These are phyloP conservation scores for Jamesozyma piceae DNA, from an alignment of 805 yeast genomes.

Conservation along the genomic window DNA sequence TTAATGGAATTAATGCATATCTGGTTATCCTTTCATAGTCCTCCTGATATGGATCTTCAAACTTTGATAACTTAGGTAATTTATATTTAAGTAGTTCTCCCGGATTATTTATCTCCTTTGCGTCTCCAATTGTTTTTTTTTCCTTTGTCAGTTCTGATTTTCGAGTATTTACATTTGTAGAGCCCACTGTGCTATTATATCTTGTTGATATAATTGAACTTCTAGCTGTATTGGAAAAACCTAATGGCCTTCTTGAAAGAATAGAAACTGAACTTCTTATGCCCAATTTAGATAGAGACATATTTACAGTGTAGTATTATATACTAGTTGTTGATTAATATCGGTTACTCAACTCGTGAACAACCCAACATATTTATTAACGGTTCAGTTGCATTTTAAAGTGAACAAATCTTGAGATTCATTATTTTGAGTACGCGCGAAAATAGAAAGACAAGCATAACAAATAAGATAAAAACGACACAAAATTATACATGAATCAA, in stretches of 20 bases:
- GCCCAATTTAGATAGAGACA: background rate
- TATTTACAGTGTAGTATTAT: background rate
- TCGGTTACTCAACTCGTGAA: too few relatives aligned
- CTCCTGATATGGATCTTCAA: constrained; percentile 71
- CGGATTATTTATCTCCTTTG: background rate
- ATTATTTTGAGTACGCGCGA: too few relatives aligned
- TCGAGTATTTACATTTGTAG: background rate
- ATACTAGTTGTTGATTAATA: background rate
- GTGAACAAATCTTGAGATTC: too few relatives aligned
- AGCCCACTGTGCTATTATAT: background rate
- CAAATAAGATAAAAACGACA: background rate
- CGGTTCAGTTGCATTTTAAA: too few relatives aligned
- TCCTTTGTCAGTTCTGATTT: background rate
- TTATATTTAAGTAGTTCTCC: constrained; percentile 28
- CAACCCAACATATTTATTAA: too few relatives aligned
- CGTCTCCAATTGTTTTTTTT: background rate
- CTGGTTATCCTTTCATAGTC: constrained; percentile 55
- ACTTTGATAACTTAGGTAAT: constrained; percentile 44
- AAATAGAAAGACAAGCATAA: background rate
- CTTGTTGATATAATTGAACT: background rate
- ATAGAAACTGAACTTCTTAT: background rate
- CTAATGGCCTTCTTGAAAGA: background rate
- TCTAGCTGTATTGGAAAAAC: background rate
- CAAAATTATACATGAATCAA: too few relatives aligned
- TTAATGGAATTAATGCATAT: constrained; percentile 53